Evolutionary conservation across 176 grass and related monocot genomes (phyloP).

Genomic region (Raddia distichophylla): DNA sequence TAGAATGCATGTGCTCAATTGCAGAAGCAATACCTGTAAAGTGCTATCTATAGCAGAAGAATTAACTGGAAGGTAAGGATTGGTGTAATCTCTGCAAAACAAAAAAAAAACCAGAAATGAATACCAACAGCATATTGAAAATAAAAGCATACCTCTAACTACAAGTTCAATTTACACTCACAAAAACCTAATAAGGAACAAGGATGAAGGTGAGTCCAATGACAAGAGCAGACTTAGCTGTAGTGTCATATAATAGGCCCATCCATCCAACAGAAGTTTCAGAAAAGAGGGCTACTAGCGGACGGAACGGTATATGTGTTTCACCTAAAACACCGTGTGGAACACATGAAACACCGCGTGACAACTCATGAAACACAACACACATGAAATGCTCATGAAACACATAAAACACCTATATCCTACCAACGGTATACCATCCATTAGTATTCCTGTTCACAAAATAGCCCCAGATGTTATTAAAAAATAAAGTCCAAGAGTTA

Average conservation of each 20-base stretch:
- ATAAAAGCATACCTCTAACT: constrained; percentile 15
- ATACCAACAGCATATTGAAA: constrained; percentile 7
- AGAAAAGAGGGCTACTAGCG: background rate
- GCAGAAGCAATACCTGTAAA: constrained; percentile 64
- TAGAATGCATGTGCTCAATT: constrained; percentile 1
- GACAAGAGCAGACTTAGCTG: background rate
- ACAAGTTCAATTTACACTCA: constrained; percentile 25
- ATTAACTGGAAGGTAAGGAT: constrained; percentile 95
- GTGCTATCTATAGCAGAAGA: constrained; percentile 78
- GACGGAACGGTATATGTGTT: no score
- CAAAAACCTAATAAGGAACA: constrained; percentile 14
- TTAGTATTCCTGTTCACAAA: background rate
- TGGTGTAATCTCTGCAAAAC: constrained; percentile 88
- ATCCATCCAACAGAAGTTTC: background rate
- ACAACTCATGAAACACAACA: no score
- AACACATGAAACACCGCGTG: no score
- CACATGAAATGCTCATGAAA: no score
- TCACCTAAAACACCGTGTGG: no score
- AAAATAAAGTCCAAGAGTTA: background rate
- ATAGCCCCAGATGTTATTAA: constrained; percentile 17
- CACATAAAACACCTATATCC: no score
- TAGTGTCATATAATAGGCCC: background rate
- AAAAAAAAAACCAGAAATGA: constrained; percentile 40
- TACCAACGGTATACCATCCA: no score
- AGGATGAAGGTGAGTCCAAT: background rate